Evolutionary conservation across 768 basidiomycete genomes (phyloP).

Genomic region (Suillus clintonianus): DNA sequence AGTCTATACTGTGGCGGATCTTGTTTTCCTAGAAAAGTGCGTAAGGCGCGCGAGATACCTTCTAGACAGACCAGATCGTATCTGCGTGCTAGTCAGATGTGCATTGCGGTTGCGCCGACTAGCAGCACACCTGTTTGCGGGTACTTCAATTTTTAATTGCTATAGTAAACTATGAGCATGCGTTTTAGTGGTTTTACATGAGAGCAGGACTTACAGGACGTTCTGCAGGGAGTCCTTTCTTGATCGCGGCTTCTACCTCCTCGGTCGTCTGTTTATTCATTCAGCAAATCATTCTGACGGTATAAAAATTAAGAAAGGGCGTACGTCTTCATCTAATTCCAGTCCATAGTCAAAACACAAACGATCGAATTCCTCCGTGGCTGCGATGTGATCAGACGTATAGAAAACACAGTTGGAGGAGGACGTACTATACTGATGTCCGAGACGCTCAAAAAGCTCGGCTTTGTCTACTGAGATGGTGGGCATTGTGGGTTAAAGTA

Average conservation of each 20-base stretch:
- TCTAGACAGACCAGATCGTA: constrained; percentile 98
- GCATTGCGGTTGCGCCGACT: constrained; percentile 2
- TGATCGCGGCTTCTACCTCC: constrained; percentile 79
- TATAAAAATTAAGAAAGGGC: constrained; percentile 26
- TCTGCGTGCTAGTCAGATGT: constrained; percentile 43
- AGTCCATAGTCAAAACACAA: constrained; percentile 97
- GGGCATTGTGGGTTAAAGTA: constrained; percentile 59
- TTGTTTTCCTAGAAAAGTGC: constrained; percentile 74
- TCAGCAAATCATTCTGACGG: constrained; percentile 3
- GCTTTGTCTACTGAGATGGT: constrained; percentile 95
- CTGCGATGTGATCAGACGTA: constrained; percentile 43
- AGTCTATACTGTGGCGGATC: constrained; percentile 73
- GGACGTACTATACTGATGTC: constrained; percentile 71
- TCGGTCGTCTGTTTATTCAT: constrained; percentile 71
- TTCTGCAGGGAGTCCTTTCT: constrained; percentile 83
- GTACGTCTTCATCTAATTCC: constrained; percentile 96
- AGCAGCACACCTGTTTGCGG: constrained; percentile 82
- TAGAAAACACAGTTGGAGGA: not conserved
- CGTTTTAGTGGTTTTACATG: too few relatives aligned
- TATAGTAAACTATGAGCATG: constrained; percentile 32
- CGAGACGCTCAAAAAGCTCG: constrained; percentile 88
- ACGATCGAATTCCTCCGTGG: constrained; percentile 91
- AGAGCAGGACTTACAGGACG: constrained; percentile 57
- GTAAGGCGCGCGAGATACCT: constrained; percentile 86
- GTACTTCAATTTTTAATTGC: constrained; percentile 99